phyloP scores from a whole-genome alignment of 1,284 basidiomycete genomes.

The Ceratobasidium sp. region DNA sequence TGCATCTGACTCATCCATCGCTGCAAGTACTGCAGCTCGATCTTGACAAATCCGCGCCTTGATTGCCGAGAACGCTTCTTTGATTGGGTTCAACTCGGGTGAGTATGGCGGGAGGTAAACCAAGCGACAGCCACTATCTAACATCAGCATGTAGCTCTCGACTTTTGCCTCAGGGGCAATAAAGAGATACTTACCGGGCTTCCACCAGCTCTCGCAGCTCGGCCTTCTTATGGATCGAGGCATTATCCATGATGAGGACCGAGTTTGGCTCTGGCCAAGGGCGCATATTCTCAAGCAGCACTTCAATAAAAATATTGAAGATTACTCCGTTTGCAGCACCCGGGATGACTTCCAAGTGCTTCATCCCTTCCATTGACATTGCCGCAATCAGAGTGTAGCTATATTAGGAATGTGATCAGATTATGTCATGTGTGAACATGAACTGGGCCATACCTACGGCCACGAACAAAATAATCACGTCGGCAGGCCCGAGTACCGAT shows the following conservation, averaged over 20 bases:
- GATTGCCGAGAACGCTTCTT: constrained; percentile 39
- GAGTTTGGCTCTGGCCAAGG: constrained; percentile 44
- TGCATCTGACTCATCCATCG: neutral
- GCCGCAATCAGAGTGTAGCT: constrained; percentile 43
- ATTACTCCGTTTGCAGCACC: constrained; percentile 40
- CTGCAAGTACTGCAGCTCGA: constrained; percentile 24
- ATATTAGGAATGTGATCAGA: neutral
- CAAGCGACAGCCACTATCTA: constrained; percentile 38
- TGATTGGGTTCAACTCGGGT: constrained; percentile 42
- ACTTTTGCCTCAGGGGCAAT: neutral
- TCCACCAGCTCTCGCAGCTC: constrained; percentile 36
- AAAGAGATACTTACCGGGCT: constrained; percentile 20
- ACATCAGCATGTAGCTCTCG: neutral
- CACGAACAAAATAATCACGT: constrained; percentile 38
- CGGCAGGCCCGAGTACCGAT: constrained; percentile 28
- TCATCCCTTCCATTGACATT: constrained; percentile 40
- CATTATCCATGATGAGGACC: constrained; percentile 44
- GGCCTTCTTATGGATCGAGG: constrained; percentile 41
- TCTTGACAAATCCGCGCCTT: constrained; percentile 35
- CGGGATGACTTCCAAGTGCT: constrained; percentile 38
- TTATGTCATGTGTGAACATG: neutral
- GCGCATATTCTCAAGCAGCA: constrained; percentile 40
- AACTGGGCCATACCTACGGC: constrained; percentile 33
- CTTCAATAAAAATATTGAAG: constrained; percentile 33
- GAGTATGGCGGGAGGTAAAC: constrained; percentile 41